Base-by-base conservation (phyloP, 345 rosid species). In the Brassica carinata region DNA sequence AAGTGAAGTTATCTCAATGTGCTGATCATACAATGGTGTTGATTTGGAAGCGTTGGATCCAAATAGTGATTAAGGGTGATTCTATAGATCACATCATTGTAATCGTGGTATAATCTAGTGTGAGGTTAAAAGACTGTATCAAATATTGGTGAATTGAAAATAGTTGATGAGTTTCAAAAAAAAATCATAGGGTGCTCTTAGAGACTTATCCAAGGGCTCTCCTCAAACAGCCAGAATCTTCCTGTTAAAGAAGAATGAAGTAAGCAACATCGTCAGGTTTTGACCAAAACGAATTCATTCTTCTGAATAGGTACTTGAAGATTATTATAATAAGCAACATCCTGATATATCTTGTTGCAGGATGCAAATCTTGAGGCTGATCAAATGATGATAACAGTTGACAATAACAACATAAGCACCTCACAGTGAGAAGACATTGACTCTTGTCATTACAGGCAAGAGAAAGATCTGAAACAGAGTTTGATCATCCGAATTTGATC, bases 131-230 rank as follows among this genome's bases (percentile, higher is more conserved):
- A 23, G 26, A 23, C 26, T 23, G 26, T 23, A 23, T 23, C 26
- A 23, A 23, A 23, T 23, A 23, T 23, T 23, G 26, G 26, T 23
- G 26, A 23, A 23, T 23, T 23, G 26, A 23, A 23, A 23, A 23
- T 23, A 23, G 26, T 23, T 23, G 26, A 23, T 23, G 26, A 23
- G 26, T 23, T 23, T 23, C 26, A 23, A 23, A 23, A 23, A 23
- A 23, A 23, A 23, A 23, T 23, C 26, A 23, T 29, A 38, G 43
- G 43, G 43, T 8, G 8, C 31, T 26, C 81, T 89, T 18, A 79
- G 88, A 79, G 90, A 84, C 85, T 87, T 89, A 70, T 85, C 90
- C 43, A 89, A 85, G 79, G 85, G 87, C 61, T 70, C 86, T 72
- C 79, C 89, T 67, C 89, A 78, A 62, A 68, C 81, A 74, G 83